Base-by-base conservation (phyloP, 2,329 filamentous ascomycete genomes). In the Magnaporthiopsis incrustans region DNA sequence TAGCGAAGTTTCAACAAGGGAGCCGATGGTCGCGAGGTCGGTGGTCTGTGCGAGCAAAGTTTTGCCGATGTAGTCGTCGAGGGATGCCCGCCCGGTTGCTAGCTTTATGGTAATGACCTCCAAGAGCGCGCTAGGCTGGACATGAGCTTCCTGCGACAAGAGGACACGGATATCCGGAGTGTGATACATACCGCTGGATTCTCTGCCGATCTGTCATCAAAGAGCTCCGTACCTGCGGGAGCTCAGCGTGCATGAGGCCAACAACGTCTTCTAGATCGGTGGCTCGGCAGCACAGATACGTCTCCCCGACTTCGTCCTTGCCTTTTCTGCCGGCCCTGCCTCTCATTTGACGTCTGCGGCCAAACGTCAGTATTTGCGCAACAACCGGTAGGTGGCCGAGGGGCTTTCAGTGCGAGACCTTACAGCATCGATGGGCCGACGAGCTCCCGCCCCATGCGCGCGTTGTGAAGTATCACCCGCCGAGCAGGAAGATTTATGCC, bases 401-500 rank as follows among this genome's bases (percentile, higher is more conserved):
- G 22, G 1, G 1, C 15, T n/a, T 15, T 4, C 32, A 30, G 60
- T 2, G 53, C 27, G 7, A 44, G n/a, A 38, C 61, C 65, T 10
- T 59, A 63, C 74, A 93, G 78, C 87, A 93, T 90, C 4, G 89
- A 86, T 15, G 90, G 89, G 0, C 89, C 89, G n/a, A 92, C 84
- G 60, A 92, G 78, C 59, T 92, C 89, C 63, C 87, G 82, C 0
- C 90, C 90, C 88, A 92, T 92, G 57, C 87, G 82, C 35, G 88
- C 89, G 66, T 86, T 88, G 71, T 91, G 89, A 32, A 91, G 80
- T 65, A 93, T 91, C 0, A 93, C 90, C 68, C 90, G 80, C 63
- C 90, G 81, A 10, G 90, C 90, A 18, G 83, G 83, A 70, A 93
- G 77, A 73, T 93, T 92, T 65, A 93, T 91, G n/a, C 90, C 90